phyloP scores from a whole-genome alignment of 768 basidiomycete species.

The Amanita thiersii region DNA sequence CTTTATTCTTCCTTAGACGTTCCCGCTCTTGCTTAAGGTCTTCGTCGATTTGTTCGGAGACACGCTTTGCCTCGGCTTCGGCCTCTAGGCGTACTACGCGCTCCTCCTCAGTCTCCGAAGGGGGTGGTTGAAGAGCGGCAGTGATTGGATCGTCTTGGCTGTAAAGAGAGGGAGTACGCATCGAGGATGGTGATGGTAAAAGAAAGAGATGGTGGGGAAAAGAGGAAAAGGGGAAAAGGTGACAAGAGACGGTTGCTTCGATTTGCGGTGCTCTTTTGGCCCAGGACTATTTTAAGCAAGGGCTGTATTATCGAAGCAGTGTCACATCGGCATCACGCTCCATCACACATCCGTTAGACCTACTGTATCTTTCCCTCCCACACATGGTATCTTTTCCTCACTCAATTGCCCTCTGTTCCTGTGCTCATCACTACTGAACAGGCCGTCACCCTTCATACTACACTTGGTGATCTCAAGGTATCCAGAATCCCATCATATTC shows the following conservation, averaged over 20 bases:
- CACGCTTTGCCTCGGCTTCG: conserved; percentile 68
- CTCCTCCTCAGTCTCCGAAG: conserved; percentile 58
- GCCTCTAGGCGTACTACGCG: conserved; percentile 49
- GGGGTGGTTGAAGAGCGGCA: conserved; percentile 55
- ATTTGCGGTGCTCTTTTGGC: no score
- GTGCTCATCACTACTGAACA: no score
- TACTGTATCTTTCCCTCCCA: no score
- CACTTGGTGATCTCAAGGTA: conserved; percentile 90
- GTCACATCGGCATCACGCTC: conserved; percentile 2
- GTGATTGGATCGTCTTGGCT: conserved; percentile 73
- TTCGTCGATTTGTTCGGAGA: conserved; percentile 80
- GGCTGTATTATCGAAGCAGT: neutral
- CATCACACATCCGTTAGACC: neutral
- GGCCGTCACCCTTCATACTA: conserved; percentile 94
- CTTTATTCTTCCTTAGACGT: conserved; percentile 51
- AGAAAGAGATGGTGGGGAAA: conserved; percentile 23
- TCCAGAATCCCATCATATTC: no score
- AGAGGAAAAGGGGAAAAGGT: conserved; percentile 13
- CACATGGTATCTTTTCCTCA: no score
- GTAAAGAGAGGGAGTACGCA: conserved; percentile 66
- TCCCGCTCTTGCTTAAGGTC: conserved; percentile 66
- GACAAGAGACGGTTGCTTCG: no score
- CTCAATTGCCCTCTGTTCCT: no score
- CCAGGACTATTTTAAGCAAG: neutral
- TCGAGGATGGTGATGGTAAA: conserved; percentile 21